A percentile compares a stretch with the other conserved stretches of the same genome.
phyloP scores from a whole-genome alignment of 306 rosid species.

The Malus orientalis region DNA sequence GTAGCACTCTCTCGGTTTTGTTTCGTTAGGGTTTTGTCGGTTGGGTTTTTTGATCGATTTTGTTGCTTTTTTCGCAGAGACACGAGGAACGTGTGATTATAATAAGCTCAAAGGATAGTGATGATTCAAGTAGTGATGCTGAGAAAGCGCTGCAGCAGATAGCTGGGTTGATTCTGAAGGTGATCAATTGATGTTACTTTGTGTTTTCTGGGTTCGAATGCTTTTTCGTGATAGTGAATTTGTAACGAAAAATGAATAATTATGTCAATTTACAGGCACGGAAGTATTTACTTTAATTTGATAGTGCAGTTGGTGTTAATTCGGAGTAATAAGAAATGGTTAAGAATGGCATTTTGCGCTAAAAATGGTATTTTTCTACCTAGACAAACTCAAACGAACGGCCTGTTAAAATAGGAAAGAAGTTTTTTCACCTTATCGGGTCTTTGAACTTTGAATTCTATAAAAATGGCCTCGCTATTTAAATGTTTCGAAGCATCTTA shows the following conservation, averaged over 20 bases:
- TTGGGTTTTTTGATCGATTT: neutral
- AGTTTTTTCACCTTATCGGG: neutral
- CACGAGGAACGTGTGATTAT: constrained; percentile 94
- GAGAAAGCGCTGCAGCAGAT: constrained; percentile 81
- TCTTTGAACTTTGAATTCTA: neutral
- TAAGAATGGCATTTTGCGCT: neutral
- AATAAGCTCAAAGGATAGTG: constrained; percentile 72
- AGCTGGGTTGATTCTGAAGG: constrained; percentile 71
- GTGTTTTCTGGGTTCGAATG: neutral
- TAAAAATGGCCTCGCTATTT: neutral
- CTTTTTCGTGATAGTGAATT: neutral
- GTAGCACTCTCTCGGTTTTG: neutral
- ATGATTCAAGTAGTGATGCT: constrained; percentile 59
- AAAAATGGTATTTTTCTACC: neutral
- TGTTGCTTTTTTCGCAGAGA: constrained; percentile 39
- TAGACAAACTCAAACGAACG: neutral
- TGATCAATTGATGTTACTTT: constrained; percentile 8
- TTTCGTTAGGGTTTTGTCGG: constrained; percentile 7
- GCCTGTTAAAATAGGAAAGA: neutral
- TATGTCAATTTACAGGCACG: neutral
- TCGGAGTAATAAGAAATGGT: neutral
- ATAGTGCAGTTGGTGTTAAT: neutral
- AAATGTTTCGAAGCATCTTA: neutral
- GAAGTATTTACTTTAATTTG: neutral
- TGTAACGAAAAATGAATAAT: neutral